Evolutionary conservation across 306 rosid genomes (phyloP).

Genomic region (Trichosanthes truncata): DNA sequence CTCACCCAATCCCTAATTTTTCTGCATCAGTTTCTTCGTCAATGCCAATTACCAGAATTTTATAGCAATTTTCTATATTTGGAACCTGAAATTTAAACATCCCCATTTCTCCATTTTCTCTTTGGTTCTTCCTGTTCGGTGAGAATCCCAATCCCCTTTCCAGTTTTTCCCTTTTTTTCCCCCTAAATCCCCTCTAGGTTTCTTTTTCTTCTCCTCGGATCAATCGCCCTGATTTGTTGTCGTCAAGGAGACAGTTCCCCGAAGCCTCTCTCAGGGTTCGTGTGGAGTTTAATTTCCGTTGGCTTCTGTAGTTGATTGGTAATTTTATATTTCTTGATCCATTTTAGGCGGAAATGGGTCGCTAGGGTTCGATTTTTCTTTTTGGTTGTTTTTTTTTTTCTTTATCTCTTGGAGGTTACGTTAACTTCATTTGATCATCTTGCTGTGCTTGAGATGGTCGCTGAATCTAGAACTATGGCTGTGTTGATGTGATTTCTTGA

Average conservation of each 20-base stretch:
- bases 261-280: constrained; percentile 18
- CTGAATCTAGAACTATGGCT: constrained; percentile 19
- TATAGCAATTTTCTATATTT: background rate
- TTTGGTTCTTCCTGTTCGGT: constrained; percentile 21
- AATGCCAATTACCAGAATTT: background rate
- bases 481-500: constrained; percentile 15
- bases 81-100: background rate
- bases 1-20: background rate
- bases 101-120: background rate
- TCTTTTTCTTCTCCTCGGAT: background rate
- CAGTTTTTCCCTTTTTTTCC: background rate
- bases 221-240: background rate
- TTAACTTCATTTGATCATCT: background rate
- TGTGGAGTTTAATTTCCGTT: constrained; percentile 11
- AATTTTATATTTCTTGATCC: background rate
- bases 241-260: background rate
- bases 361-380: constrained; percentile 24
- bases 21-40: background rate
- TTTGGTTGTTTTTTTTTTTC: background rate
- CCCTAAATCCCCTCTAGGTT: background rate
- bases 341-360: constrained; percentile 21
- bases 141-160: constrained; percentile 17
- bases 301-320: background rate
- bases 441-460: constrained; percentile 4
- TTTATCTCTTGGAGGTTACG: background rate